phyloP scores from a whole-genome alignment of 1,284 basidiomycete species.

The Pterulicium gracile region DNA sequence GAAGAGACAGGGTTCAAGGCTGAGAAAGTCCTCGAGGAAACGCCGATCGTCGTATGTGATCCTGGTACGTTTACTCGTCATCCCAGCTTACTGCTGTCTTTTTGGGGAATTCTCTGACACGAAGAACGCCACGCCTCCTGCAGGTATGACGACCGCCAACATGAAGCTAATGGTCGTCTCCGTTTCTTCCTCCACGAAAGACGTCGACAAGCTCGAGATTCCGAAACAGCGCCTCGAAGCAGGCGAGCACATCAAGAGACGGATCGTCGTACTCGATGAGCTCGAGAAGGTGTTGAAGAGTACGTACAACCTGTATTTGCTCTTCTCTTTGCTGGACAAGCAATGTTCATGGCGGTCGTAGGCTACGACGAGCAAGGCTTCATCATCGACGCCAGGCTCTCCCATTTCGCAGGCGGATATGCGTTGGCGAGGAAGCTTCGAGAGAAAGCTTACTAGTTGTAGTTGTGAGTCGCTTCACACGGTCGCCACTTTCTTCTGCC shows the following conservation, averaged over 20 bases:
- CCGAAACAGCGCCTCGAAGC: not conserved
- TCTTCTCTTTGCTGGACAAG: not conserved
- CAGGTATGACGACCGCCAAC: not conserved
- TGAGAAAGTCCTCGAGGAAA: not conserved
- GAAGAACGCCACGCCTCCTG: not conserved
- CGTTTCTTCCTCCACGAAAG: not conserved
- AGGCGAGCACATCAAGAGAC: not conserved
- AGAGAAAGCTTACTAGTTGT: too few species aligned
- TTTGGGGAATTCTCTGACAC: too few species aligned
- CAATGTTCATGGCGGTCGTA: not conserved
- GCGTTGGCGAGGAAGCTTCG: not conserved
- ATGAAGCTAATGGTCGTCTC: slow-evolving; percentile 1
- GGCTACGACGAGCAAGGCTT: slow-evolving; percentile 2
- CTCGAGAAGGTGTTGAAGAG: not conserved
- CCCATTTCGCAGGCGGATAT: slow-evolving; percentile 5
- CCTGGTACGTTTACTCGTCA: not conserved
- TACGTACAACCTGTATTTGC: not conserved
- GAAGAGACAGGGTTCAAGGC: slow-evolving; percentile 1
- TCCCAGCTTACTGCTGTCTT: too few species aligned
- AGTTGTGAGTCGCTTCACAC: too few species aligned
- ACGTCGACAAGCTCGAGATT: not conserved
- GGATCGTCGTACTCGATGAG: not conserved
- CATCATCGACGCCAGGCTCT: slow-evolving; percentile 5
- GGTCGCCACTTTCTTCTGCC: too few species aligned
- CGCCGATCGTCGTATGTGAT: not conserved